Base-by-base conservation (phyloP, 306 rosid genomes). In the Sindora glabra region DNA sequence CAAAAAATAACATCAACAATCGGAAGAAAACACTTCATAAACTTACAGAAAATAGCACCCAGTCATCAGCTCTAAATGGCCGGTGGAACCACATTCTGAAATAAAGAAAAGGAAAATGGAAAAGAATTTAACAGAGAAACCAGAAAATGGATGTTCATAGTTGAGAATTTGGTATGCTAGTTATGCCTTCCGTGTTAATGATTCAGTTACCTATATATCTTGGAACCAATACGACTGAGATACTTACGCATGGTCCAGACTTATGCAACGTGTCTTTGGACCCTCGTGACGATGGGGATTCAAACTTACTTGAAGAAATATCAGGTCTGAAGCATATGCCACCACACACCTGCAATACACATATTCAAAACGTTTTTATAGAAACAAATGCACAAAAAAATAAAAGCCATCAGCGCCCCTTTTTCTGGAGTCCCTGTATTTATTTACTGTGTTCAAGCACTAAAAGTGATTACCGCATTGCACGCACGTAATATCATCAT, bases 21-120 rank as follows among this genome's bases (percentile, higher is more conserved):
- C 38, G 59, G 51, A 41, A 45, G 15, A 29, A 45, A 51, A 37
- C 14, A 41, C 32, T 30, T 37, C 6, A 25, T 52, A 67, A 55
- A 58, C 86, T 71, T 65, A 92, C 98, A 77, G 73, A 95, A 74
- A 69, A 80, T 46, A 92, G 65, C 5, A 86, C 14, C 98, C 98
- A 92, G 60, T 92, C 96, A 75, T 92, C 96, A 27, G 96, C 98
- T 81, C 83, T 86, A 15, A 88, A 6, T 61, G 73, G 77, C 27
- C 96, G 90, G 75, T 92, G 96, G 74, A 92, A 92, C 94, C 96
- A 89, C 76, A 92, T 65, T 65, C 98, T 92, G 86, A 34, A n/a
- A n/a, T n/a, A n/a, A n/a, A n/a, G n/a, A n/a, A 65, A 70, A 40
- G 50, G 61, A 42, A 69, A 40, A 17, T 8, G 38, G 74, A 41